Evolutionary conservation across 768 basidiomycete genomes (phyloP), one percentile per base, ranked within the genome.

Genomic region (Pisolithus albus): DNA sequence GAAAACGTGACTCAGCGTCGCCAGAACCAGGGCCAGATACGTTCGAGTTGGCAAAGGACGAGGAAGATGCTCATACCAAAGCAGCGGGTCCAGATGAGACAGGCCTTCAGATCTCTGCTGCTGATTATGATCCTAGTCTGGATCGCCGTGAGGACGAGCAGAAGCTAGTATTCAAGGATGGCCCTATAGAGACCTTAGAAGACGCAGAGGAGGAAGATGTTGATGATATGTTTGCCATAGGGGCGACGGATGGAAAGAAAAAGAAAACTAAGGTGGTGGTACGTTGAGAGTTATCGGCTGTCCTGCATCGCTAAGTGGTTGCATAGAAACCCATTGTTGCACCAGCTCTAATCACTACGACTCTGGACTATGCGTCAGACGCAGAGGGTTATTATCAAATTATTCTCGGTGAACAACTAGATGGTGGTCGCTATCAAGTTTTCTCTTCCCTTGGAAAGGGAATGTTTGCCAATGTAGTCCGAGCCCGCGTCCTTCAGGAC

Each of bases 401-500:
- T 48, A 91, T 94, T 47, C 81, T 97, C 15, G 96, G 95, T 41
- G 96, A 99, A 69, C 84, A 92, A 53, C 75, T 99, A 16, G 94
- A 96, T 61, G 81, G 84, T 24, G 93, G 90, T 5, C 81, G 88
- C 39, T 99, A 98, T 64, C 92, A 96, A 65, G 92, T 99, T 9
- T 93, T 88, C 58, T 92, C 91, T 45, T 89, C 82, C 45, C 75
- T 98, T n/a, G 96, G 96, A 16, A 94, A 95, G 66, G 96, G 96
- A 45, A 99, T 99, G 95, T 99, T 98, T 66, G 92, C 93, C 45
- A 92, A 90, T 51, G 96, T 99, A 46, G 92, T 97, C 24, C 81
- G 89, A 43, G 95, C 94, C 8, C 82, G 91, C 30, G 78, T 92
- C 9, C 72, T 94, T 41, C 72, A 84, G 69, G 86, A 88, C 32